phyloP scores from a whole-genome alignment of 148 eudicot genomes.

The Fagopyrum homotropicum region DNA sequence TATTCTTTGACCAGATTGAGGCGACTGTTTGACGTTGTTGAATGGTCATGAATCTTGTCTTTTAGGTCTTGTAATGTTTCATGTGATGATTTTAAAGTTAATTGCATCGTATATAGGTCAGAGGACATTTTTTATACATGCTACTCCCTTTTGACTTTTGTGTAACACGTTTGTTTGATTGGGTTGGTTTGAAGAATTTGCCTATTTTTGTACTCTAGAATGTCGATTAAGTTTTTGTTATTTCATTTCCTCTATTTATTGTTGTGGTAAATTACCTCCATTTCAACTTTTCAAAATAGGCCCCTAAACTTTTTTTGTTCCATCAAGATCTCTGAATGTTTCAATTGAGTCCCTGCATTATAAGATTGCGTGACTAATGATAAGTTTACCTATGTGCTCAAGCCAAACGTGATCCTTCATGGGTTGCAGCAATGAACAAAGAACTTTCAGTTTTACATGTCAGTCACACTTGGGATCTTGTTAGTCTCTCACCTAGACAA shows the following conservation, averaged over 20 bases:
- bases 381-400: no score
- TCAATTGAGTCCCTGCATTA: no score
- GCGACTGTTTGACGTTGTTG: background rate
- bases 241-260: background rate
- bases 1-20: background rate
- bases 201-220: background rate
- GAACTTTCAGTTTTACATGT: no score
- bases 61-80: slow-evolving; percentile 5
- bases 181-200: background rate
- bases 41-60: background rate
- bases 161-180: background rate
- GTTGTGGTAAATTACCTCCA: no score
- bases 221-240: background rate
- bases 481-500: no score
- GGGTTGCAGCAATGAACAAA: no score
- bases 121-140: background rate
- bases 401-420: no score
- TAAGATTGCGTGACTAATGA: no score
- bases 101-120: slow-evolving; percentile 5
- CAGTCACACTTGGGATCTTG: no score
- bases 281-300: no score
- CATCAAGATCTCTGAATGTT: no score
- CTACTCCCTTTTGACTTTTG: background rate
- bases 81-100: slow-evolving; percentile 3
- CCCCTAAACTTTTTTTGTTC: no score